Evolutionary conservation across 2,329 filamentous ascomycete species (phyloP), one percentile per base, ranked within the genome.

Genomic region (Neonectria magnoliae): DNA sequence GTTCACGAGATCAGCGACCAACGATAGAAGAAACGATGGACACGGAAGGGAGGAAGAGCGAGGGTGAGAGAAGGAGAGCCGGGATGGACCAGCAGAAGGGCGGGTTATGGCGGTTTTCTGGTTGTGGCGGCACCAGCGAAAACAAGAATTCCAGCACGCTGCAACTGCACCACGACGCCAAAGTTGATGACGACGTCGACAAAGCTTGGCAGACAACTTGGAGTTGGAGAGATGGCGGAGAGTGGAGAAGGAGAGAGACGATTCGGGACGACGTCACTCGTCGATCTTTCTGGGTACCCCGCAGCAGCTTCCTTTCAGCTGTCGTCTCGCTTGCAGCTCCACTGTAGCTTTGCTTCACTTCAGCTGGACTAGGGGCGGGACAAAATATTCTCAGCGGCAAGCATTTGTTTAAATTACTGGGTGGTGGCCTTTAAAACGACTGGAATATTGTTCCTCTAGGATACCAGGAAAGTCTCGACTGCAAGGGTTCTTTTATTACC

Each of bases 231-330:
- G 38, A 20, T 8, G 8, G 38, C 2, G 38, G n/a, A 44, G 67
- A 57, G 69, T 38, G 56, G 55, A 22, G 52, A 38, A 33, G 41
- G 16, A 41, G 41, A 13, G 50, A 51, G 56, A 58, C n/a, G 55
- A 66, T 33, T 22, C 29, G 53, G 59, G 48, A 62, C 70, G 68
- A 72, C 70, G 70, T 72, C 70, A 72, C 70, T 60, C 27, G 53
- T 54, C 64, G 66, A 68, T 68, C 57, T 22, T 48, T 33, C 6
- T 5, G 36, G 36, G 31, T 55, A 51, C 57, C 57, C 57, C 57
- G 57, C 57, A 60, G 47, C 36, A 59, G 18, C 41, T 31, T 29
- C 29, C 2, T 29, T 54, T 54, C 41, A 60, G 57, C 57, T 25
- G 38, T 22, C 27, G n/a, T 53, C 57, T 60, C 42, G 42, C 42